Evolutionary conservation across 768 basidiomycete species (phyloP), one percentile per base, ranked within the genome.

Genomic region (Rhizopogon rudus): DNA sequence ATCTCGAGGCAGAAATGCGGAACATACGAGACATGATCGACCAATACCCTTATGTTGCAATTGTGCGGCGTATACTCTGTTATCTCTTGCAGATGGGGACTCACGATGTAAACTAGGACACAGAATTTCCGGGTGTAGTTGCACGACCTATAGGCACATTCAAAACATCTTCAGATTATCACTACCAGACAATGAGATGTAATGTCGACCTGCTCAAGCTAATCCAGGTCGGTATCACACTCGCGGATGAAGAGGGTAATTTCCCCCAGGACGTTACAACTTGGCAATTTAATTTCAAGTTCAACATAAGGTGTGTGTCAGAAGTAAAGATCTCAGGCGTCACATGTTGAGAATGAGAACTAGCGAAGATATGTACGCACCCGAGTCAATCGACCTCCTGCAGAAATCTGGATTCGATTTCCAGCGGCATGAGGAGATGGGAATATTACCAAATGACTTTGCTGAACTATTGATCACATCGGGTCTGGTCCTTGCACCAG

Each of bases 231-330:
- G 97, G 97, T 5, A 81, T 99, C 60, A 97, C 97, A 6, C 77
- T 99, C 29, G 88, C 91, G 40, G 93, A 98, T 70, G 93, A 95
- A 68, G 84, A 97, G 33, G 97, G 97, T 5, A 88, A 94, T 66
- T 85, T 87, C 55, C 93, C 95, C 10, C 85, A 85, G 62, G 95
- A 96, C 52, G 82, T 87, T 37, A 89, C 90, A 31, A 97, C 95
- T 52, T 99, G 97, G 97, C 97, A 99, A 71, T 99, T 99, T 76
- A 99, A 99, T 71, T 98, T 99, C 77, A 83, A 81, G 66, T 99
- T 98, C 72, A 91, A 83, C 70, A 74, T 94, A 58, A 82, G 82
- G 96, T 94, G 66, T 61, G 17, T n/a, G 40, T 22, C 31, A 46
- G 48, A 20, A 51, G 33, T n/a, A 35, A 17, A 22, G 10, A 53